Conservation (phyloP, 371 early-diverging fungal species). For the Mucor racemosus region DNA sequence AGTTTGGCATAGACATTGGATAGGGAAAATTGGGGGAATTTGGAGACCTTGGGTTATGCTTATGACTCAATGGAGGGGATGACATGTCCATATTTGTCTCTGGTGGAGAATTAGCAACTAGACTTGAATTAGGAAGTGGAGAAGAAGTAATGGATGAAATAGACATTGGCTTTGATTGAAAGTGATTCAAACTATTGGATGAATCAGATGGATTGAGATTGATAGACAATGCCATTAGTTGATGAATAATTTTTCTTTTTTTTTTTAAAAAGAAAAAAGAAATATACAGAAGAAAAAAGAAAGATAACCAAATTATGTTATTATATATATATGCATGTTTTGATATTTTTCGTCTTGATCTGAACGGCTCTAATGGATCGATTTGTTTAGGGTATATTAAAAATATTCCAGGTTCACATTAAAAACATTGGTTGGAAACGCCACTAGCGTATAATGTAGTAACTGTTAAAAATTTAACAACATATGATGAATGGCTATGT, state of each 20-base stretch:
- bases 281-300: neutral
- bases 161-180: constrained; percentile 39
- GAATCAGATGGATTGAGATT: neutral
- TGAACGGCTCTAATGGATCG: constrained; percentile 1
- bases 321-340: neutral
- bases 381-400: constrained; percentile 9
- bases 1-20: neutral
- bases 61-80: constrained; percentile 17
- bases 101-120: constrained; percentile 3
- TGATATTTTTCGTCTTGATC: neutral
- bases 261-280: neutral
- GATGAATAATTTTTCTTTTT: neutral
- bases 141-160: constrained; percentile 49
- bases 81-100: neutral
- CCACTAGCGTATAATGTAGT: neutral
- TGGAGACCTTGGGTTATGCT: neutral
- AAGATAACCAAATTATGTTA: neutral
- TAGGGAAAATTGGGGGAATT: neutral
- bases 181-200: neutral
- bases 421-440: constrained; percentile 5
- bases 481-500: neutral
- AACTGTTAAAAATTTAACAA: neutral
- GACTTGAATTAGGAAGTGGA: constrained; percentile 3
- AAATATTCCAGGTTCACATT: constrained; percentile 10
- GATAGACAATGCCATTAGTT: constrained; percentile 14